Evolutionary conservation across 208 protist genomes (phyloP).

Genomic region (Leptomonas pyrrhocoris): DNA sequence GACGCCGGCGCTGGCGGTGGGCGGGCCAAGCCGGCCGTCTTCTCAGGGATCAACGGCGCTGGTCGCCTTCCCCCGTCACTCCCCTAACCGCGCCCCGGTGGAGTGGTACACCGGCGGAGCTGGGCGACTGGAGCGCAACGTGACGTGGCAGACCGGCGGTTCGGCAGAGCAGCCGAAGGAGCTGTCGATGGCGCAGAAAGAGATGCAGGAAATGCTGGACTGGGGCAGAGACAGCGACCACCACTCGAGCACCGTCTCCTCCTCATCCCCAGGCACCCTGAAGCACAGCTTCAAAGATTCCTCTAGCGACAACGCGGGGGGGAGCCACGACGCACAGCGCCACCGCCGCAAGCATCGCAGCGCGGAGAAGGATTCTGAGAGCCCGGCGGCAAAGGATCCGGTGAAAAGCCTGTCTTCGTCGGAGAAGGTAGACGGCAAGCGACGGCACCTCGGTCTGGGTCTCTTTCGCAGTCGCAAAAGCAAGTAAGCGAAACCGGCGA

Average conservation of each 20-base stretch:
- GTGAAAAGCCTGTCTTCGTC: background rate
- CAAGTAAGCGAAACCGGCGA: conserved; percentile 8
- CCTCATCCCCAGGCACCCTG: background rate
- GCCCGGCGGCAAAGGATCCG: background rate
- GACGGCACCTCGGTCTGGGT: conserved; percentile 8
- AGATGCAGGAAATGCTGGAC: conserved; percentile 36
- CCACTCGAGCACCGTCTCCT: conserved; percentile 1
- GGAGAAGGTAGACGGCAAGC: conserved; percentile 28
- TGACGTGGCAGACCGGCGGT: conserved; percentile 13
- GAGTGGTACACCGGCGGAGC: conserved; percentile 23
- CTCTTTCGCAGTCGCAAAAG: conserved; percentile 32
- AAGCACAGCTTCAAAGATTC: conserved; percentile 12
- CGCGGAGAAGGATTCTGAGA: background rate
- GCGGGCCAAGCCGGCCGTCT: conserved; percentile 19
- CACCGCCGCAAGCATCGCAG: background rate
- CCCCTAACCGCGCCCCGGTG: conserved; percentile 8
- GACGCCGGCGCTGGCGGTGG: conserved; percentile 15
- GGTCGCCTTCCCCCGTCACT: background rate
- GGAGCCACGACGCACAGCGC: background rate
- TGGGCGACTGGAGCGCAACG: conserved; percentile 18
- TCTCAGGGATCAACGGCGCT: conserved; percentile 3
- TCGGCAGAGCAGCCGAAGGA: conserved; percentile 21
- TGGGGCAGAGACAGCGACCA: conserved; percentile 24
- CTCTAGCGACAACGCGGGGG: background rate
- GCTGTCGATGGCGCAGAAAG: conserved; percentile 32